Percentiles rank a stretch among this genome's conserved stretches.
Evolutionary conservation across 345 rosid genomes (phyloP).

Genomic region (Heritiera fomes): DNA sequence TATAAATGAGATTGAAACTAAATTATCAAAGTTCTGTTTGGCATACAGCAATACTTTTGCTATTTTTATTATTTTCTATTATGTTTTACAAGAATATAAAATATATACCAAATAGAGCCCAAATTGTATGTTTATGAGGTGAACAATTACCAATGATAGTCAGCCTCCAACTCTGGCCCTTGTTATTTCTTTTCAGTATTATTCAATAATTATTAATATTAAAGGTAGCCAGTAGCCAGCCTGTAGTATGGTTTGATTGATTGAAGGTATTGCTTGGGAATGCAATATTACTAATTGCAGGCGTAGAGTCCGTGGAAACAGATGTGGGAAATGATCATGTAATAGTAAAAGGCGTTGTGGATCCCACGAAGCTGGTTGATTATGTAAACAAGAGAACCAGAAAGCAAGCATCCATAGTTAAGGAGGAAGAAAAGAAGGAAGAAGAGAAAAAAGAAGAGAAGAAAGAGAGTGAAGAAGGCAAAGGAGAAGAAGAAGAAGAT

Average conservation of each 20-base stretch:
- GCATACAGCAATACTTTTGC: too few species aligned
- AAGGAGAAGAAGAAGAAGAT: constrained; percentile 10
- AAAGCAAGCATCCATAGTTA: constrained; percentile 58
- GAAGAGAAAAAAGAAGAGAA: constrained; percentile 41
- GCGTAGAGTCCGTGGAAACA: constrained; percentile 62
- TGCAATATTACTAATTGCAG: constrained; percentile 24
- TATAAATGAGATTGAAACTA: too few species aligned
- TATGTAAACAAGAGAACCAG: constrained; percentile 50
- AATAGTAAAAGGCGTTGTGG: constrained; percentile 55
- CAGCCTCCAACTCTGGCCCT: too few species aligned
- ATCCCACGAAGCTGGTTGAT: constrained; percentile 48
- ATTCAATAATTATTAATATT: too few species aligned
- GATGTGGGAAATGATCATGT: constrained; percentile 45
- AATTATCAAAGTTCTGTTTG: too few species aligned
- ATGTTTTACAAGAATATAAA: too few species aligned
- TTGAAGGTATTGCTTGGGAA: background rate
- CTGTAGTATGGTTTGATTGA: background rate
- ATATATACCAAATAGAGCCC: too few species aligned
- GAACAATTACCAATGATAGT: too few species aligned
- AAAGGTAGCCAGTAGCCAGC: too few species aligned
- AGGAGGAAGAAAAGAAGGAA: constrained; percentile 31
- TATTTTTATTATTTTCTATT: too few species aligned
- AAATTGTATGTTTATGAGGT: too few species aligned
- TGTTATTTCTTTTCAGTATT: too few species aligned
- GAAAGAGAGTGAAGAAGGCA: constrained; percentile 27